Percentiles rank a stretch among this genome's conserved stretches.
Conservation (phyloP, 2,329 filamentous ascomycete species). For the Achaetomium macrosporum region DNA sequence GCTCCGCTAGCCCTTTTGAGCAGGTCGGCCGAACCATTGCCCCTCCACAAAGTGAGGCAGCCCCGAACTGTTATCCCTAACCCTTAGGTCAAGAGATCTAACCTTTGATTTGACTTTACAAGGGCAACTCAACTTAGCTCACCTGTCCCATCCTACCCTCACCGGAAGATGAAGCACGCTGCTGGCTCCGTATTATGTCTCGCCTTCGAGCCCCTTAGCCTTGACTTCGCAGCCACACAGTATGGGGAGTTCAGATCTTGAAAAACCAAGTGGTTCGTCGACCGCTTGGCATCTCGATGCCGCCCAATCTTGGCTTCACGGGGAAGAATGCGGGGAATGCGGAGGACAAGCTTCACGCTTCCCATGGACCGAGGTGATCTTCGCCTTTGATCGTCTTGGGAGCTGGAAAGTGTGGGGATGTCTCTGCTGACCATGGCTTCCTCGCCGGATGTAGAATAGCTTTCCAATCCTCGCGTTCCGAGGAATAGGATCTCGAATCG, state of each 20-base stretch:
- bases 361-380: not conserved
- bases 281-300: no score
- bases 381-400: slow-evolving; percentile 2
- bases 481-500: not conserved
- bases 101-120: no score
- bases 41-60: not conserved
- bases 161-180: no score
- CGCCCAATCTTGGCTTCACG: slow-evolving; percentile 1
- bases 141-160: no score
- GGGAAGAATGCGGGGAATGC: slow-evolving; percentile 10
- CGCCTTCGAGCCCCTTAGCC: no score
- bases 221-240: no score
- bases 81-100: not conserved
- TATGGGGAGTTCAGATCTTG: no score
- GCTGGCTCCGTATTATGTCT: no score
- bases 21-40: slow-evolving; percentile 11
- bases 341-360: not conserved
- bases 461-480: not conserved
- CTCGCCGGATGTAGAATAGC: not conserved
- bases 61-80: not conserved
- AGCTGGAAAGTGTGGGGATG: slow-evolving; percentile 1
- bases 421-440: no score
- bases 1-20: slow-evolving; percentile 12
- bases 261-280: no score
- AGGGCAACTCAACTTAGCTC: no score